Percentiles rank a stretch among this genome's conserved stretches.
phyloP scores from a whole-genome alignment of 352 stramenopile species.

The Globisporangium takayamanum region DNA sequence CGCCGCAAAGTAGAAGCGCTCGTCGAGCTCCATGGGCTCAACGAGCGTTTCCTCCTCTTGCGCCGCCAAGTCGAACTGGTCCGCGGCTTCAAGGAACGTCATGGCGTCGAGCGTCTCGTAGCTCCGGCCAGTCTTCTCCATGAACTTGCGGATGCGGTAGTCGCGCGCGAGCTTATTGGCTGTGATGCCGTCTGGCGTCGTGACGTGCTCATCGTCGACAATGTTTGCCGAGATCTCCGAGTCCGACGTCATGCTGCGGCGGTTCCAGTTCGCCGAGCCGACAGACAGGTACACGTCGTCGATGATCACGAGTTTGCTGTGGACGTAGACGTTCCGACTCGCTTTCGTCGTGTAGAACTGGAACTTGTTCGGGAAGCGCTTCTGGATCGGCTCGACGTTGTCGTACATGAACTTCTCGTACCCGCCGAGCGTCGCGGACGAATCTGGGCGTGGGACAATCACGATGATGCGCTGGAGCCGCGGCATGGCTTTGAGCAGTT shows the following conservation, averaged over 20 bases:
- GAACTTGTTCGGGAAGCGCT: constrained; percentile 41
- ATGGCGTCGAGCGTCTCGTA: constrained; percentile 33
- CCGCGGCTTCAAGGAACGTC: constrained; percentile 33
- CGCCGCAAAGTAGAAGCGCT: constrained; percentile 16
- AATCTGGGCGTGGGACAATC: not conserved
- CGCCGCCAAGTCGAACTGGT: constrained; percentile 24
- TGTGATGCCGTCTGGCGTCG: constrained; percentile 22
- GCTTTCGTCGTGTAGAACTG: constrained; percentile 14
- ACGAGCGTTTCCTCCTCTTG: constrained; percentile 22
- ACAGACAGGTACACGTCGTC: constrained; percentile 59
- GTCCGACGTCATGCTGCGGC: constrained; percentile 58
- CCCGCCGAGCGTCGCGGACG: constrained; percentile 1
- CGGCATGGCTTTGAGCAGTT: constrained; percentile 33
- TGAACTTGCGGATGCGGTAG: constrained; percentile 55
- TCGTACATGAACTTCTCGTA: constrained; percentile 45
- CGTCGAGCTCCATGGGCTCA: constrained; percentile 19
- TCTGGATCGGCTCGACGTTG: constrained; percentile 37
- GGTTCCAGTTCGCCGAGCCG: constrained; percentile 61
- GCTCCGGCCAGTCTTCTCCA: constrained; percentile 34
- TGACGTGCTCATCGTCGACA: constrained; percentile 35
- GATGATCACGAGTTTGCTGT: constrained; percentile 13
- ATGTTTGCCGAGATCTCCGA: constrained; percentile 48
- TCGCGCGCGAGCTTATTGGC: constrained; percentile 34
- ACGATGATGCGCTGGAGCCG: constrained; percentile 20
- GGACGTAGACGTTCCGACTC: constrained; percentile 6